Evolutionary conservation across 768 basidiomycete species (phyloP).

Genomic region (Cystobasidium tubakii): DNA sequence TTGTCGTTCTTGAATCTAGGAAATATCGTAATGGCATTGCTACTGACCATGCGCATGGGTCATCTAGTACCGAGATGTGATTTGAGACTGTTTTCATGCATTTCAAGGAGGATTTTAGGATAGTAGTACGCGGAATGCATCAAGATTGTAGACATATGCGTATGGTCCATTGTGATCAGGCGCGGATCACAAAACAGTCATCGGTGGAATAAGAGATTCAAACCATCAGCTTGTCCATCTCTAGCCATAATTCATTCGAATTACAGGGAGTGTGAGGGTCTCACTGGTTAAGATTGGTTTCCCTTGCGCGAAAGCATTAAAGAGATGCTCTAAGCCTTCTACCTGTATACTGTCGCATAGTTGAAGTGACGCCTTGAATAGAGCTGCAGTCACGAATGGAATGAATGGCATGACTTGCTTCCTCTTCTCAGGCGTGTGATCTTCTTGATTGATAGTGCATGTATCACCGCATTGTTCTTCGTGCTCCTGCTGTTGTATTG

Average conservation of each 20-base stretch:
- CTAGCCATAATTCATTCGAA: too few species aligned
- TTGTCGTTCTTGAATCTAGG: slow-evolving; percentile 1
- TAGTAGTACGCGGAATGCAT: too few species aligned
- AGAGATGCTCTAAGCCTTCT: slow-evolving; percentile 26
- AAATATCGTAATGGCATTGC: slow-evolving; percentile 24
- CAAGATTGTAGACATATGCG: too few species aligned
- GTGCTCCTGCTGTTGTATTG: background rate
- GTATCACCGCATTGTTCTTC: background rate
- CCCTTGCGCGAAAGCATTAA: slow-evolving; percentile 21
- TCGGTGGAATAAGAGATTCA: too few species aligned
- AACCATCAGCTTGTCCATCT: too few species aligned
- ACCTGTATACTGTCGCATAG: slow-evolving; percentile 25
- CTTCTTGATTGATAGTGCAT: background rate
- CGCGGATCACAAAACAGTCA: too few species aligned
- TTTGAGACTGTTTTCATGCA: slow-evolving; percentile 27
- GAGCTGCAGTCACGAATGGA: slow-evolving; percentile 25
- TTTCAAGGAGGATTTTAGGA: too few species aligned
- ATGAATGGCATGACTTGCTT: slow-evolving; percentile 12
- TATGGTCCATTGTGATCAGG: too few species aligned
- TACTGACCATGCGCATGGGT: slow-evolving; percentile 26
- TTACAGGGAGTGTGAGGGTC: too few species aligned
- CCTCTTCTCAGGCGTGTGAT: background rate
- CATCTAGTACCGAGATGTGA: slow-evolving; percentile 36
- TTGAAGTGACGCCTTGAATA: slow-evolving; percentile 25
- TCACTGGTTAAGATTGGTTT: slow-evolving; percentile 18